phyloP scores from a whole-genome alignment of 345 rosid species.

The Pistacia atlantica region DNA sequence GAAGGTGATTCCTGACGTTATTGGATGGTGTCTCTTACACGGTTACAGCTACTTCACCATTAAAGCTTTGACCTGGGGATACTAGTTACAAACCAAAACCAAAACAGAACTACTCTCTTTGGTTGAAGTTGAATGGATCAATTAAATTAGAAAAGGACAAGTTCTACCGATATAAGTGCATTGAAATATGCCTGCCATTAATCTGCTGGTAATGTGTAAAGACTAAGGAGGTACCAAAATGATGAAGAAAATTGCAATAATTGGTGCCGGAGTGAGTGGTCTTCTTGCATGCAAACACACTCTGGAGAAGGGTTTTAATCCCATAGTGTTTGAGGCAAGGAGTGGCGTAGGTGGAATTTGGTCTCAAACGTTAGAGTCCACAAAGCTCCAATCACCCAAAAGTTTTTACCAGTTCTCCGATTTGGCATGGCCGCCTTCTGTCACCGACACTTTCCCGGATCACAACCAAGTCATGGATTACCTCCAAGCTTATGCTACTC shows the following conservation, averaged over 20 bases:
- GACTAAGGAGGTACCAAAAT: constrained; percentile 1
- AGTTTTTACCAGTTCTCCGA: constrained; percentile 43
- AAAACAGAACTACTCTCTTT: too few relatives aligned
- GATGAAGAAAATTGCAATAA: constrained; percentile 33
- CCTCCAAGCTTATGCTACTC: constrained; percentile 30
- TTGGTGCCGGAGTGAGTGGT: constrained; percentile 53
- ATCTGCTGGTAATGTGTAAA: not conserved
- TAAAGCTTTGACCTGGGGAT: not conserved
- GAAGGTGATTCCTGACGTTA: not conserved
- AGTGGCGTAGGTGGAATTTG: constrained; percentile 39
- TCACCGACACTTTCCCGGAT: constrained; percentile 32
- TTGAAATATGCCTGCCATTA: not conserved
- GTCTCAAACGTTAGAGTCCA: constrained; percentile 37
- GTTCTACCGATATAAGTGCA: not conserved
- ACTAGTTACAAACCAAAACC: not conserved
- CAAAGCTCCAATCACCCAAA: constrained; percentile 47
- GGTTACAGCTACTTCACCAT: not conserved
- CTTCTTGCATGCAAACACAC: constrained; percentile 41
- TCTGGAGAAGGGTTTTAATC: constrained; percentile 34
- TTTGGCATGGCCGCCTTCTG: constrained; percentile 38
- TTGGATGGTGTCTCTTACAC: not conserved
- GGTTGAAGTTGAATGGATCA: too few relatives aligned
- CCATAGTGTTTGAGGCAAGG: constrained; percentile 33
- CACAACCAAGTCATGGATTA: constrained; percentile 40
- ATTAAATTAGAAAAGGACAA: not conserved